Evolutionary conservation across 2,329 filamentous ascomycete genomes (phyloP).

Genomic region (Cladosporium sp.): DNA sequence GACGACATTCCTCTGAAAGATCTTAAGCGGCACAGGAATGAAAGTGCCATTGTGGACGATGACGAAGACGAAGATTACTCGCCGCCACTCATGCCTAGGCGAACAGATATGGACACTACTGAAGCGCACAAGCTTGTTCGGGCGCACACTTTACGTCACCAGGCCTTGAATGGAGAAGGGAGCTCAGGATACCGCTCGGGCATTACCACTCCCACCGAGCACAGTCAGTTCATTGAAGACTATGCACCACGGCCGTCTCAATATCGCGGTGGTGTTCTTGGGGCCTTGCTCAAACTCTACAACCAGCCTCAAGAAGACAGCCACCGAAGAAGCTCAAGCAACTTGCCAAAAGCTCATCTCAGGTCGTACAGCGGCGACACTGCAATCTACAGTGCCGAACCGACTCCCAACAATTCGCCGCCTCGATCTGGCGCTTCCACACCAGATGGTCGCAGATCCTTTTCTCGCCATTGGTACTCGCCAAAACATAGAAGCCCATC

Average conservation of each 20-base stretch:
- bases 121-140: conserved; percentile 45
- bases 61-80: conserved; percentile 4
- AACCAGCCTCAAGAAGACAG: conserved; percentile 34
- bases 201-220: conserved; percentile 44
- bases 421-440: conserved; percentile 41
- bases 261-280: conserved; percentile 70
- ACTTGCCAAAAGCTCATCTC: conserved; percentile 10
- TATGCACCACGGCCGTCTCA: conserved; percentile 64
- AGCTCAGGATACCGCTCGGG: conserved; percentile 36
- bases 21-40: conserved; percentile 27
- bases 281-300: conserved; percentile 68
- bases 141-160: conserved; percentile 32
- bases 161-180: conserved; percentile 14
- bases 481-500: conserved; percentile 32
- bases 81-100: conserved; percentile 13
- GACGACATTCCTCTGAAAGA: conserved; percentile 28
- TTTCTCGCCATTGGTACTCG: conserved; percentile 34
- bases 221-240: conserved; percentile 51
- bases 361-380: conserved; percentile 13
- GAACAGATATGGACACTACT: conserved; percentile 24
- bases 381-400: conserved; percentile 7
- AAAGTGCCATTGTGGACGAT: conserved; percentile 20
- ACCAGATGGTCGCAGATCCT: conserved; percentile 27
- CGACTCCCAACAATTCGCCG: conserved; percentile 31
- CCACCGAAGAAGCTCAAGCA: conserved; percentile 14